A percentile compares a stretch with the other conserved stretches of the same genome.
Evolutionary conservation across 2,329 filamentous ascomycete genomes (phyloP).

Genomic region (Bimuria novae-zelandiae): DNA sequence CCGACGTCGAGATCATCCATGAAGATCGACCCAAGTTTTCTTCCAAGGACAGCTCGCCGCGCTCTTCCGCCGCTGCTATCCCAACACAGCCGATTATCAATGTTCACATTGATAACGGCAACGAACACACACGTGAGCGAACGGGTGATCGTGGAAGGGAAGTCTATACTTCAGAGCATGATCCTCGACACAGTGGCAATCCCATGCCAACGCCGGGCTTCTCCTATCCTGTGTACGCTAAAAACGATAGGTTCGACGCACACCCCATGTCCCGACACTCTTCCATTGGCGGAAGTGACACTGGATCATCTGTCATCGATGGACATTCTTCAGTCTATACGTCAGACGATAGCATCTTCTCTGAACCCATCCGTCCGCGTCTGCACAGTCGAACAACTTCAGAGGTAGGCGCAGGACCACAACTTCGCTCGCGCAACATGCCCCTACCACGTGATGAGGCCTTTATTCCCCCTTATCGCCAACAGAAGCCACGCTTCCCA

Average conservation of each 20-base stretch:
- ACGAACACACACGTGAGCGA: conserved; percentile 17
- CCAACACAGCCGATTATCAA: conserved; percentile 22
- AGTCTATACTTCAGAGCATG: neutral
- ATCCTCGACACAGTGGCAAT: neutral
- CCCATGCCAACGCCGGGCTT: conserved; percentile 1
- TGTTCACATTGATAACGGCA: conserved; percentile 23
- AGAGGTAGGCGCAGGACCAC: neutral
- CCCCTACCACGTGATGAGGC: neutral
- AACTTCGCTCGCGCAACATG: conserved; percentile 7
- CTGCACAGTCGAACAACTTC: neutral
- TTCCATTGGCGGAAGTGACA: conserved; percentile 30
- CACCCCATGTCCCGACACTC: conserved; percentile 24
- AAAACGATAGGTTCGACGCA: conserved; percentile 11
- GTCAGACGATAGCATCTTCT: conserved; percentile 27
- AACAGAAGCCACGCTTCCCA: neutral
- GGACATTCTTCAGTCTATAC: conserved; percentile 23
- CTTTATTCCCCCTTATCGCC: neutral
- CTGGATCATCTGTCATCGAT: conserved; percentile 19
- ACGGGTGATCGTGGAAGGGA: conserved; percentile 10
- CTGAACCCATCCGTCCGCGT: conserved; percentile 8
- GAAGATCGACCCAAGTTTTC: conserved; percentile 25
- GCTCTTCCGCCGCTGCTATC: conserved; percentile 17
- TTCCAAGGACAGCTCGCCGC: conserved; percentile 23
- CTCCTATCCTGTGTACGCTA: conserved; percentile 8
- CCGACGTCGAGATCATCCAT: conserved; percentile 20